Evolutionary conservation across 192 early-diverging fungal species (phyloP), one percentile per base, ranked within the genome.

Genomic region (Coemansia furcata): DNA sequence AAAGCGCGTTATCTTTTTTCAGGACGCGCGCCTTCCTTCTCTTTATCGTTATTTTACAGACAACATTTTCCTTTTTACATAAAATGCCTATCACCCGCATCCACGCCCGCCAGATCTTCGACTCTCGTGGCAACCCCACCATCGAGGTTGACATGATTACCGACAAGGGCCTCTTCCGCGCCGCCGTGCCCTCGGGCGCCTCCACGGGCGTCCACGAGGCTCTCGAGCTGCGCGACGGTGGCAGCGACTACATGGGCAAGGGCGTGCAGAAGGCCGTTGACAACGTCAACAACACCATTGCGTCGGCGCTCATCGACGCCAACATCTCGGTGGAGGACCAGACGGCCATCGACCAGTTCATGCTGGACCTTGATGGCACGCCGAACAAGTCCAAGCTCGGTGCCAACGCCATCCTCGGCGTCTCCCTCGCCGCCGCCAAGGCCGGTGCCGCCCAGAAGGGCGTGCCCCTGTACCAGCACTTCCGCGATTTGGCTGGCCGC

Each of bases 171-270:
- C 82, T 92, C 61, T 99, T 99, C 92, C 93, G 94, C 66, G 95
- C 96, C 43, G 95, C 92, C 52, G 97, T 99, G 50, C 97, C 97
- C 60, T 97, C 95, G 70, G 97, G 97, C 69, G 97, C 97, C 37
- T 98, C 96, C 52, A 99, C 97, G 55, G 97, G 97, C 79, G 89
- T 99, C 76, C 92, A 99, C 86, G 97, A 99, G 86, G 97, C 97
- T 55, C 86, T 98, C 30, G 97, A 99, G 87, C 92, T 99, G 60
- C 95, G 97, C 78, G 97, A 99, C 66, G 87, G 87, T 42, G 88
- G 92, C 75, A 90, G 90, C 83, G 61, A 69, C 60, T 98, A 98
- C 86, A 78, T 95, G 72, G 97, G 97, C 87, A 99, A 99, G 87
- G 92, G 92, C 85, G 97, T 98, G 67, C 77, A 87, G 52, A 94